Evolutionary conservation across 1,284 basidiomycete species (phyloP).

Genomic region (Cryptococcus neoformans): DNA sequence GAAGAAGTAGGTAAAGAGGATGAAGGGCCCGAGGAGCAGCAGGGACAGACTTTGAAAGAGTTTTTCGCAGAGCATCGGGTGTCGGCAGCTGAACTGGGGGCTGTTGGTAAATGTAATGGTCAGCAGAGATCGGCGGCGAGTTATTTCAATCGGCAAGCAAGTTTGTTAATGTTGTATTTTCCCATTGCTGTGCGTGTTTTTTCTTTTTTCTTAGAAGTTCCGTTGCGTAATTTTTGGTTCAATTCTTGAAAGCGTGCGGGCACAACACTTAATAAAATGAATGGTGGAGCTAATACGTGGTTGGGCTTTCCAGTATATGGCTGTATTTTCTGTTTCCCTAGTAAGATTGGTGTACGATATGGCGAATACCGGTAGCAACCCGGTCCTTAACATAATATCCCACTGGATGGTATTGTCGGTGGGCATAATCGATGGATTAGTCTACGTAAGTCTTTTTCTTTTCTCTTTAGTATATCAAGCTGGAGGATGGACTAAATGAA

Average conservation of each 20-base stretch:
- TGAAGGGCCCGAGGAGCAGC: not conserved
- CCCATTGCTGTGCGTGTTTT: constrained; percentile 40
- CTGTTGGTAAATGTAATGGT: not conserved
- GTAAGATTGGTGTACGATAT: constrained; percentile 42
- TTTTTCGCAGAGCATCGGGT: constrained; percentile 34
- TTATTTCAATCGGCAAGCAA: constrained; percentile 47
- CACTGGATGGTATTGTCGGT: constrained; percentile 39
- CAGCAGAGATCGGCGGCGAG: constrained; percentile 30
- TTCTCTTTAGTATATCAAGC: no score
- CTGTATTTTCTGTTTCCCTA: constrained; percentile 41
- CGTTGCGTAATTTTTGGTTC: no score
- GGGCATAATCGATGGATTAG: constrained; percentile 38
- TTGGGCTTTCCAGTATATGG: no score
- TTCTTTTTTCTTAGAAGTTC: no score
- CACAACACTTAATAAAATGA: no score
- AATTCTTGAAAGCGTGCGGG: no score
- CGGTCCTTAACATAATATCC: constrained; percentile 29
- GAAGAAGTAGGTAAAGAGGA: not conserved
- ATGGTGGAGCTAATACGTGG: no score
- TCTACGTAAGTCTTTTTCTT: constrained; percentile 44
- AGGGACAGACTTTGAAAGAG: constrained; percentile 27
- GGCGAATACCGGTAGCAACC: constrained; percentile 21
- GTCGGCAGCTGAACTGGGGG: not conserved
- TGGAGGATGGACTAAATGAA: not conserved
- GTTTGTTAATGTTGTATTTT: constrained; percentile 47